A percentile compares a stretch with the other conserved stretches of the same genome.
Evolutionary conservation across 331 rosid genomes (phyloP).

Genomic region (Erythrophleum ivorense): DNA sequence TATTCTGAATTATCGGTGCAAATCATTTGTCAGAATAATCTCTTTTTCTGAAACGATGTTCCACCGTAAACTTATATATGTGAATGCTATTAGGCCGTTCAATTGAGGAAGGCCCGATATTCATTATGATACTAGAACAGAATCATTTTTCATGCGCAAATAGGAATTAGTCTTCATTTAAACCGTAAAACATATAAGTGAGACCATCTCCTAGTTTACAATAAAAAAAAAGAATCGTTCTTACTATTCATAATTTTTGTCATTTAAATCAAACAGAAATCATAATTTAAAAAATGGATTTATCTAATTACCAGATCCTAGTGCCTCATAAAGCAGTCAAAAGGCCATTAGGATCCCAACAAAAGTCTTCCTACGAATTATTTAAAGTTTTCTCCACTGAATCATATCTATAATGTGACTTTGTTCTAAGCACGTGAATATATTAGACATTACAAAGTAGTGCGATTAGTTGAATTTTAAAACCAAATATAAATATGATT

Average conservation of each 20-base stretch:
- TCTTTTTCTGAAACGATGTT: slow-evolving; percentile 12
- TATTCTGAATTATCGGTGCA: slow-evolving; percentile 18
- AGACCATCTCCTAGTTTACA: not conserved
- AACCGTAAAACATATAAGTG: not conserved
- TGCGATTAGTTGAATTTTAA: not conserved
- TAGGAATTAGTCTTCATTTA: not conserved
- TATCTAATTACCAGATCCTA: not conserved
- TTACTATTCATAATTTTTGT: not conserved
- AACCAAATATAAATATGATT: not conserved
- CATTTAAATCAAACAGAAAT: not conserved
- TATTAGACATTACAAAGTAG: not conserved
- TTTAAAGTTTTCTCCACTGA: not conserved
- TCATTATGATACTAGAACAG: not conserved
- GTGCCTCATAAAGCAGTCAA: not conserved
- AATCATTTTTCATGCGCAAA: not conserved
- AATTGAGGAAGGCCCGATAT: too few species aligned
- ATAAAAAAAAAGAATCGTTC: not conserved
- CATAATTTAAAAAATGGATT: not conserved
- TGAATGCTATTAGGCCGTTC: too few species aligned
- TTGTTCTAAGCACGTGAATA: not conserved
- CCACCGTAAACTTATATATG: not conserved
- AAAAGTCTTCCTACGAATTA: not conserved
- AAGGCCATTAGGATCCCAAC: not conserved
- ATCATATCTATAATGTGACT: not conserved
- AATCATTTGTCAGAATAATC: slow-evolving; percentile 24